phyloP scores from a whole-genome alignment of 176 grass and related monocot genomes.

The Phyllostachys edulis region DNA sequence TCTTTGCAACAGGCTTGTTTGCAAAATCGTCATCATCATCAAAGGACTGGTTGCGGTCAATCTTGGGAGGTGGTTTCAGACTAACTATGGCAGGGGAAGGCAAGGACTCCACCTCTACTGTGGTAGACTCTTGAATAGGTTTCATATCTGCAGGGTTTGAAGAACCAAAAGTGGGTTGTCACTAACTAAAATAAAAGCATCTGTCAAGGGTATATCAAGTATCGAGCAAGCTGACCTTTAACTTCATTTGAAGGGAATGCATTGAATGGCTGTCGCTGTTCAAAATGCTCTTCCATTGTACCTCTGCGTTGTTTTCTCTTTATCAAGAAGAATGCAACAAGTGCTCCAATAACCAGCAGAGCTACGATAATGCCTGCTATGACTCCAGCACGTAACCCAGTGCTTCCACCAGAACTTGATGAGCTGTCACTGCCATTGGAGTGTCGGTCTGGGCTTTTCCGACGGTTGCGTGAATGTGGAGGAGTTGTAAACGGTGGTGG shows the following conservation, averaged over 20 bases:
- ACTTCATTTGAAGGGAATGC: conserved; percentile 60
- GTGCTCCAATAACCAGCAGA: conserved; percentile 62
- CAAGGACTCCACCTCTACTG: conserved; percentile 43
- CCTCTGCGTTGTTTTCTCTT: conserved; percentile 56
- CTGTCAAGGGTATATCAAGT: conserved; percentile 13
- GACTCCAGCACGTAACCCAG: conserved; percentile 53
- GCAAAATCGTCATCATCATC: conserved; percentile 60
- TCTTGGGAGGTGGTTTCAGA: conserved; percentile 74
- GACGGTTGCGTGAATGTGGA: conserved; percentile 48
- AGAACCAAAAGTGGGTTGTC: conserved; percentile 16
- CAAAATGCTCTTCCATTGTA: conserved; percentile 52
- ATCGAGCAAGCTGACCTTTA: conserved; percentile 58
- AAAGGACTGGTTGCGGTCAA: conserved; percentile 64
- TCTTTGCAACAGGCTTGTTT: conserved; percentile 63
- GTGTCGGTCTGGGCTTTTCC: conserved; percentile 54
- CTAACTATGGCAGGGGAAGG: conserved; percentile 39
- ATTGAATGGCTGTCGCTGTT: conserved; percentile 65
- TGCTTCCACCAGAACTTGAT: conserved; percentile 49
- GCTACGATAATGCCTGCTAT: conserved; percentile 78
- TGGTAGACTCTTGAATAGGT: conserved; percentile 45
- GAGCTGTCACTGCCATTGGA: conserved; percentile 42
- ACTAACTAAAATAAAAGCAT: conserved; percentile 12
- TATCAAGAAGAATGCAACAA: conserved; percentile 71
- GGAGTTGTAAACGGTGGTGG: conserved; percentile 80
- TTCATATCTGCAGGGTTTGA: conserved; percentile 54